phyloP scores from a whole-genome alignment of 2,329 filamentous ascomycete species.

The Beauveria pseudobassiana region DNA sequence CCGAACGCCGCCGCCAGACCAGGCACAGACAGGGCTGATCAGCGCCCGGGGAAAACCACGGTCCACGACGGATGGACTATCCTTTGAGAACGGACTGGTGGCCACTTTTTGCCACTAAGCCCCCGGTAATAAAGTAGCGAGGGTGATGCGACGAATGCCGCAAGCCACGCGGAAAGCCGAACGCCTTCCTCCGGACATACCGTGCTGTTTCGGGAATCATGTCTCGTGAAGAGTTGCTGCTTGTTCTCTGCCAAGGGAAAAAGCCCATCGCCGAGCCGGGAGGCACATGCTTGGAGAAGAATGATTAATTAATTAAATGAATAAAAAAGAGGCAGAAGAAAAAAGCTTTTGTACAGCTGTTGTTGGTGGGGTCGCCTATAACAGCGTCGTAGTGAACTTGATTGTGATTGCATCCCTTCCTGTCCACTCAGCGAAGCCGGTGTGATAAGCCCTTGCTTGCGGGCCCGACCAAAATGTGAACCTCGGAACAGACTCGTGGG shows the following conservation, averaged over 20 bases:
- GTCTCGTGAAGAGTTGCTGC: background rate
- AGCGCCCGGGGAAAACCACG: background rate
- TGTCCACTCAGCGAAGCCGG: background rate
- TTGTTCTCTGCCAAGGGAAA: background rate
- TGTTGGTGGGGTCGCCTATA: background rate
- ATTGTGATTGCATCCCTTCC: background rate
- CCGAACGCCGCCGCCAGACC: background rate
- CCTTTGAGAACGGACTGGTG: background rate
- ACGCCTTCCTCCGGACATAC: background rate
- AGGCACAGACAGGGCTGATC: background rate
- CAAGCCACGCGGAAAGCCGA: slow-evolving; percentile 8
- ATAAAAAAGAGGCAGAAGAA: background rate
- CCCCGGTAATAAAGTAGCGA: background rate
- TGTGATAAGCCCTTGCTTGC: background rate
- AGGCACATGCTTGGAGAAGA: background rate
- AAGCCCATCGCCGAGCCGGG: background rate
- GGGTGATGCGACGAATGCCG: slow-evolving; percentile 6
- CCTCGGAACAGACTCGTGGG: background rate
- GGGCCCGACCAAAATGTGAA: too few species aligned
- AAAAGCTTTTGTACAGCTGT: too few species aligned
- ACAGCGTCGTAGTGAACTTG: background rate
- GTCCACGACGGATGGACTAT: background rate
- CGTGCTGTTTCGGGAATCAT: background rate
- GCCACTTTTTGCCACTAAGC: background rate
- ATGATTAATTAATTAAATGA: background rate